phyloP scores from a whole-genome alignment of 1,284 basidiomycete genomes.

The Sporisorium exsertum region DNA sequence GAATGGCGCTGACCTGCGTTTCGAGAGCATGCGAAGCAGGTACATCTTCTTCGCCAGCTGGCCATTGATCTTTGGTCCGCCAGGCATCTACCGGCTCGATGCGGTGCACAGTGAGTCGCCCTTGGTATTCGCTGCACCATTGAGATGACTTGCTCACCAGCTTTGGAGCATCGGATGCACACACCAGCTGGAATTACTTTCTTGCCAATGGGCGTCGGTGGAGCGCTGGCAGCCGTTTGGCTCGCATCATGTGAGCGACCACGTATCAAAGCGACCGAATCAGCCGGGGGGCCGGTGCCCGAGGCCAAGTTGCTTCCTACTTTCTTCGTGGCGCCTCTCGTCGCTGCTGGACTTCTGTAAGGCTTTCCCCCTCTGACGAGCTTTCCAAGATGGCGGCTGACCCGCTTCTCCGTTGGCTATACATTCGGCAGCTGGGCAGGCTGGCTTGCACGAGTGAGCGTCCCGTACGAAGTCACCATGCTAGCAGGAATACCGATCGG shows the following conservation, averaged over 20 bases:
- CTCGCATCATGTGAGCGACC: slow-evolving; percentile 21
- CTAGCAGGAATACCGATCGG: slow-evolving; percentile 42
- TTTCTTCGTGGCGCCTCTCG: slow-evolving; percentile 33
- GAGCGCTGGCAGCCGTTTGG: slow-evolving; percentile 17
- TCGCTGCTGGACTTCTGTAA: slow-evolving; percentile 42
- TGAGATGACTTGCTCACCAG: neutral
- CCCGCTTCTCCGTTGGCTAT: neutral
- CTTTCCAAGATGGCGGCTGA: neutral
- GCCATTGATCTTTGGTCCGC: slow-evolving; percentile 45
- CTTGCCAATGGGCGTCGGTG: slow-evolving; percentile 33
- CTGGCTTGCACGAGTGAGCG: slow-evolving; percentile 23
- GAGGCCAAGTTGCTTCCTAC: slow-evolving; percentile 31
- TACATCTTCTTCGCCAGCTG: slow-evolving; percentile 47
- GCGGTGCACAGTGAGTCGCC: slow-evolving; percentile 31
- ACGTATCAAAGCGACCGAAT: slow-evolving; percentile 3
- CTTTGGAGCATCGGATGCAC: neutral
- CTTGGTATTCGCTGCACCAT: neutral
- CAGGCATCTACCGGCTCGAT: slow-evolving; percentile 38
- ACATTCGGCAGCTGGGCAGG: slow-evolving; percentile 29
- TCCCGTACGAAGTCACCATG: slow-evolving; percentile 36
- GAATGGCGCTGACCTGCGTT: neutral
- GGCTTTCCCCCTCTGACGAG: neutral
- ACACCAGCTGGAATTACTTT: slow-evolving; percentile 37
- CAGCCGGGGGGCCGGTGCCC: slow-evolving; percentile 7
- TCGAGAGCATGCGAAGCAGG: slow-evolving; percentile 3